phyloP scores from a whole-genome alignment of 2,329 filamentous ascomycete species.

The Cyphellophora attinorum region DNA sequence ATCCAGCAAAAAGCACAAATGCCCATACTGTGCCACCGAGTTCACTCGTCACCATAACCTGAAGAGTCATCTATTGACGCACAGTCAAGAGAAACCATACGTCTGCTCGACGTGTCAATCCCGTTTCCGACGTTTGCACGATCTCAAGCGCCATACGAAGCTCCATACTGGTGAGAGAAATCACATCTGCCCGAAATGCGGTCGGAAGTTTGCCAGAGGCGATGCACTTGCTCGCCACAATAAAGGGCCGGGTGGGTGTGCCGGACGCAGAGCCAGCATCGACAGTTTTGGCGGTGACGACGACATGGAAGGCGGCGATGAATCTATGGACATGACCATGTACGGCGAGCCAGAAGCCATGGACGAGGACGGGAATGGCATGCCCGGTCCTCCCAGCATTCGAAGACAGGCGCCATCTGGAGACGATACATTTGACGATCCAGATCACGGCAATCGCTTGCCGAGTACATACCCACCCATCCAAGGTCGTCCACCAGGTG shows the following conservation, averaged over 20 bases:
- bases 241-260: conserved; percentile 91
- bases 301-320: conserved; percentile 46
- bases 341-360: conserved; percentile 44
- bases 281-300: conserved; percentile 73
- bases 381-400: conserved; percentile 56
- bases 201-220: conserved; percentile 86
- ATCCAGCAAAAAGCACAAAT: conserved; percentile 84
- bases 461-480: conserved; percentile 69
- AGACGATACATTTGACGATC: conserved; percentile 35
- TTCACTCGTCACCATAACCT: conserved; percentile 97
- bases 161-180: conserved; percentile 93
- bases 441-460: conserved; percentile 44
- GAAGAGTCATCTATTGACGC: conserved; percentile 92
- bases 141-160: conserved; percentile 92
- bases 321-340: conserved; percentile 55
- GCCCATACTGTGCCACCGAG: conserved; percentile 89
- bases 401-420: conserved; percentile 57
- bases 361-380: conserved; percentile 36
- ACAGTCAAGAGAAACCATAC: conserved; percentile 97
- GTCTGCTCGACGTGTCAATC: conserved; percentile 88
- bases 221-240: conserved; percentile 91
- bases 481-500: conserved; percentile 41
- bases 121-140: conserved; percentile 84
- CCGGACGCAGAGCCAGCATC: conserved; percentile 79
- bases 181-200: conserved; percentile 89